phyloP scores from a whole-genome alignment of 2,329 filamentous ascomycete species.

The Aspergillus bombycis region DNA sequence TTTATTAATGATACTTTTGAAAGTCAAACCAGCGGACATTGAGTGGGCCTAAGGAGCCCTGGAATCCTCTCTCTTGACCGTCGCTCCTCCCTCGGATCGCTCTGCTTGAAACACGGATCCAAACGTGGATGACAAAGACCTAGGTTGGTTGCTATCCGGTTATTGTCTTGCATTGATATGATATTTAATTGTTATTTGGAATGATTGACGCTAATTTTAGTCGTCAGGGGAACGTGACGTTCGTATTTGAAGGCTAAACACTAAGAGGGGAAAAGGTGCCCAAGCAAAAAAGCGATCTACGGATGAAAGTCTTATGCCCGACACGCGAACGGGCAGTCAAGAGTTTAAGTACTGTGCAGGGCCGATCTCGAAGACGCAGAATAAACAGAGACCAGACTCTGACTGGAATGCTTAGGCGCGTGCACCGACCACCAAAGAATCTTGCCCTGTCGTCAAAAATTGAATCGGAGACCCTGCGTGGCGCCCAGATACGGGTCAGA shows the following conservation, averaged over 20 bases:
- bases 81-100: conserved; percentile 19
- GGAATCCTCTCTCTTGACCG: conserved; percentile 14
- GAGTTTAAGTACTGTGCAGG: conserved; percentile 15
- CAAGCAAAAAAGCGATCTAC: conserved; percentile 16
- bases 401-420: conserved; percentile 37
- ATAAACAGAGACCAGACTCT: conserved; percentile 23
- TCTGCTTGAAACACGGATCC: conserved; percentile 19
- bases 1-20: conserved; percentile 9
- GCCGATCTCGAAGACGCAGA: not conserved
- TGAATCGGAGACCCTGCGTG: conserved; percentile 26
- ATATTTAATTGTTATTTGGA: conserved; percentile 3
- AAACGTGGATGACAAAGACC: conserved; percentile 15
- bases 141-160: conserved; percentile 16
- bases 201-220: conserved; percentile 2
- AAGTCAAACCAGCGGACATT: conserved; percentile 12
- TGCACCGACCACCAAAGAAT: conserved; percentile 23
- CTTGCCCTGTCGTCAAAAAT: conserved; percentile 28
- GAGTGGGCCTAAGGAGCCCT: conserved; percentile 20
- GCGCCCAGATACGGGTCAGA: conserved; percentile 30
- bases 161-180: not conserved
- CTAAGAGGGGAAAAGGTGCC: not conserved
- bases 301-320: conserved; percentile 15
- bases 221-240: conserved; percentile 8
- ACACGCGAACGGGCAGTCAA: conserved; percentile 12
- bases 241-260: conserved; percentile 3